Evolutionary conservation across 2,329 filamentous ascomycete genomes (phyloP), one percentile per base, ranked within the genome.

Genomic region (Scedosporium aurantiacum): DNA sequence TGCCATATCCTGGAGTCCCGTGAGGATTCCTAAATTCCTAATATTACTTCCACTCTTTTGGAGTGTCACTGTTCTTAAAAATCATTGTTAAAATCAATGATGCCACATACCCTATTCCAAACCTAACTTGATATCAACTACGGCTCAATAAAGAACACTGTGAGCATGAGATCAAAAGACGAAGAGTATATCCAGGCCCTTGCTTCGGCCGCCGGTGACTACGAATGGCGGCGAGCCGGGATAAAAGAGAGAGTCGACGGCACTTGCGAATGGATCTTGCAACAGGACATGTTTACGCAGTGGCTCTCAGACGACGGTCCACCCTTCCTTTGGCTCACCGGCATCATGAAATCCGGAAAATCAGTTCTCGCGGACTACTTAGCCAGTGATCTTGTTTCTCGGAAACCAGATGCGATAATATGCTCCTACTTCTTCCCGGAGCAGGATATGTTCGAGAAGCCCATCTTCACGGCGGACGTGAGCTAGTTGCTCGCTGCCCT

Each of bases 101-200:
- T n/a, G n/a, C n/a, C n/a, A n/a, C n/a, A 47, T 47, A 47, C 18
- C 16, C 43, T 16, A 47, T 47, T 47, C 43, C 43, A 47, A 47
- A 47, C 43, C 43, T 47, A 47, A 47, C 43, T 23, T 23, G n/a
- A 23, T 16, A 18, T 47, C 43, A 47, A 47, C 21, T 47, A 2
- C 43, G 18, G 4, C 21, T 47, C 16, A 6, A 47, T 47, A 37
- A 47, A 47, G 0, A 7, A 18, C 21, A 4, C 21, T 12, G 5
- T 23, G 21, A 54, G 7, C 23, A 54, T 54, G 50, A 14, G 16
- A 55, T 2, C 37, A 37, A n/a, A 21, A 63, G 60, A 63, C 60
- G 61, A 63, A 58, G 60, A 63, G 62, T 63, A 63, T 57, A 60
- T 60, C 58, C 21, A 63, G 58, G 57, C 60, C 1, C 50, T 54